phyloP scores from a whole-genome alignment of 2,329 filamentous ascomycete species.

The Penicillium sp. region DNA sequence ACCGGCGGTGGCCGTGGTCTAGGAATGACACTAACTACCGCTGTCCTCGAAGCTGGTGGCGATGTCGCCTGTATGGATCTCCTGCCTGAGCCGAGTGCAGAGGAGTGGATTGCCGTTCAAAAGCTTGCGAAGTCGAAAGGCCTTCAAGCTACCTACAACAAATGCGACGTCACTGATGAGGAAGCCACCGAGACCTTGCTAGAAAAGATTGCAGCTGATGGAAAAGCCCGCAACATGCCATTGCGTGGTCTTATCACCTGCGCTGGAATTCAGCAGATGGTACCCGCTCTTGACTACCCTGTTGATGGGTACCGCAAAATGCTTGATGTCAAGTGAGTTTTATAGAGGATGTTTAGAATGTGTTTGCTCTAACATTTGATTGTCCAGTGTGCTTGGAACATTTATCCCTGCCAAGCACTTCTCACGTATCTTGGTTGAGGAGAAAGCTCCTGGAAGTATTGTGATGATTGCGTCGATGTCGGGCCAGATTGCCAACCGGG shows the following conservation, averaged over 20 bases:
- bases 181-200: slow-evolving; percentile 36
- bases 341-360: too few relatives aligned
- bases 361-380: neutral
- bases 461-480: slow-evolving; percentile 71
- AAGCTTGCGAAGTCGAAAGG: slow-evolving; percentile 41
- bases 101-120: slow-evolving; percentile 45
- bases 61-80: slow-evolving; percentile 53
- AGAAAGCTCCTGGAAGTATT: slow-evolving; percentile 59
- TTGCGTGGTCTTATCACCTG: slow-evolving; percentile 42
- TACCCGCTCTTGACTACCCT: slow-evolving; percentile 49
- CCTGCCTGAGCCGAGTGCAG: slow-evolving; percentile 30
- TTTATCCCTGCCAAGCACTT: slow-evolving; percentile 37
- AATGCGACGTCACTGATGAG: slow-evolving; percentile 53
- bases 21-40: slow-evolving; percentile 52
- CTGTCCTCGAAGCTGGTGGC: slow-evolving; percentile 52
- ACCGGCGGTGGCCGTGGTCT: slow-evolving; percentile 55
- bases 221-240: slow-evolving; percentile 18
- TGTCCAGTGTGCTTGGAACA: slow-evolving; percentile 32
- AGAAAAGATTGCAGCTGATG: slow-evolving; percentile 35
- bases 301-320: slow-evolving; percentile 36
- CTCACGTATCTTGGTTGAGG: slow-evolving; percentile 54
- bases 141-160: slow-evolving; percentile 41
- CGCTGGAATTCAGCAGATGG: slow-evolving; percentile 52
- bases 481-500: slow-evolving; percentile 63
- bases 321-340: slow-evolving; percentile 35